Percentiles rank a stretch among this genome's conserved stretches.
Conservation (phyloP, 23 red algal genomes). For the Pyropia yezoensis region DNA sequence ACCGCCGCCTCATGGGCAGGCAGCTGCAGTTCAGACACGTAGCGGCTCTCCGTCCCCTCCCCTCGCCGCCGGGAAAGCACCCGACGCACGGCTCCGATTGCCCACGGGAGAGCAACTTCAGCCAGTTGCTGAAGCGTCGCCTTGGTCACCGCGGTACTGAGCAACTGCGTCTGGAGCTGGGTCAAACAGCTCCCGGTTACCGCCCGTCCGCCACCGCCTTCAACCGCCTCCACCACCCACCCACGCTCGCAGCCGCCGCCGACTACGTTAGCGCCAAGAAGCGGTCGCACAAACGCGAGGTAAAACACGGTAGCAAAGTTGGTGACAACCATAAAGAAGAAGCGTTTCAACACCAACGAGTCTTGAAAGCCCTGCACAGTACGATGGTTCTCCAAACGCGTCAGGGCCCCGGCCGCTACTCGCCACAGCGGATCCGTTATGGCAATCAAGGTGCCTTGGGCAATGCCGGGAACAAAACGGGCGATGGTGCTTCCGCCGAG, state of each 20-base stretch:
- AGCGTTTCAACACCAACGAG: constrained; percentile 55
- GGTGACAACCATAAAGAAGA: constrained; percentile 57
- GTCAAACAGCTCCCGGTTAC: neutral
- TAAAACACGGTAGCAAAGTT: constrained; percentile 60
- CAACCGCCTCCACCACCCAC: no score
- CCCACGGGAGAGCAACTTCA: constrained; percentile 43
- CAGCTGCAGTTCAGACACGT: constrained; percentile 13
- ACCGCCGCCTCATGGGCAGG: constrained; percentile 22
- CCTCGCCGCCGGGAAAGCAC: neutral
- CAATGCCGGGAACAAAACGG: constrained; percentile 44
- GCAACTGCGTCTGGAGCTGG: constrained; percentile 34
- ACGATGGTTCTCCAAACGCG: constrained; percentile 60
- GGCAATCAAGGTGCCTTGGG: constrained; percentile 32
- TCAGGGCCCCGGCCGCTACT: constrained; percentile 11
- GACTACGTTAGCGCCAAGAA: neutral
- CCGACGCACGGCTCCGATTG: constrained; percentile 13
- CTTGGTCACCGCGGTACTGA: constrained; percentile 34
- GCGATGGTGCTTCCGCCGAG: constrained; percentile 20
- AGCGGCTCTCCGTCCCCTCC: constrained; percentile 4
- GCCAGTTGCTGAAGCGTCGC: constrained; percentile 56
- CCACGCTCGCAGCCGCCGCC: no score
- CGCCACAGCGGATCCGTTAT: constrained; percentile 46
- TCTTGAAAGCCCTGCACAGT: constrained; percentile 40
- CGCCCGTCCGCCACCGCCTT: no score
- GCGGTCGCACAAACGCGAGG: constrained; percentile 56